These are phyloP conservation scores for Colletotrichum echinochloae DNA, from an alignment of 2,329 filamentous ascomycete species.

Conservation along the genomic window DNA sequence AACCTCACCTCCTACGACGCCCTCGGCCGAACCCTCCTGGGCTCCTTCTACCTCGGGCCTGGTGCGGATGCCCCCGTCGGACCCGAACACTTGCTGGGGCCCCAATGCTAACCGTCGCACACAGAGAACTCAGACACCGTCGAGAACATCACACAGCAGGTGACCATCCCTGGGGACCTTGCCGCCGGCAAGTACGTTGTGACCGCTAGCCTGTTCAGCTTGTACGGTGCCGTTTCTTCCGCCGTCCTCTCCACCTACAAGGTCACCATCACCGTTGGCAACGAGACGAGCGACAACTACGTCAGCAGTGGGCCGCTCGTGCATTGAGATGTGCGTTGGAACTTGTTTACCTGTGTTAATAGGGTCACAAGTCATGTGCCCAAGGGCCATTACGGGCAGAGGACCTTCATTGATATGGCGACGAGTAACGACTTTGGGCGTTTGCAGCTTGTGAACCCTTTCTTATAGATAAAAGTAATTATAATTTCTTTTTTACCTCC, in stretches of 20 bases:
- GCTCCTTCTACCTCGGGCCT: conserved; percentile 53
- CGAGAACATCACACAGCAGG: conserved; percentile 44
- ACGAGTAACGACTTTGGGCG: background rate
- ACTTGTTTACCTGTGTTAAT: background rate
- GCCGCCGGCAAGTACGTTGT: conserved; percentile 44
- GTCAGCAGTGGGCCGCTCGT: conserved; percentile 50
- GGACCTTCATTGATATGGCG: background rate
- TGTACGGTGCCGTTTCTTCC: conserved; percentile 44
- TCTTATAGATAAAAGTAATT: background rate
- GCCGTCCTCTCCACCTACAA: conserved; percentile 45
- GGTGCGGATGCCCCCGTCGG: conserved; percentile 40
- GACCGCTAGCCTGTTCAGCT: conserved; percentile 45
- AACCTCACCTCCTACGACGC: conserved; percentile 45
- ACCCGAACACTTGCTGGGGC: no score
- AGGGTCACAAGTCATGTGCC: no score
- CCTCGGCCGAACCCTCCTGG: conserved; percentile 47
- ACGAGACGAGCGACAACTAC: conserved; percentile 44
- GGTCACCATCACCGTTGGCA: conserved; percentile 45
- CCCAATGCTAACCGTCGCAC: background rate
- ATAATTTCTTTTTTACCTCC: background rate
- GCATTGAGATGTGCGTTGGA: conserved; percentile 4
- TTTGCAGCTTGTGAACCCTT: background rate
- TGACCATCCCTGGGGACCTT: conserved; percentile 45
- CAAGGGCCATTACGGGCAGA: background rate
- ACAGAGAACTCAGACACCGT: conserved; percentile 46